Conservation (phyloP, 768 basidiomycete species). For the Lanmaoa rubissima region DNA sequence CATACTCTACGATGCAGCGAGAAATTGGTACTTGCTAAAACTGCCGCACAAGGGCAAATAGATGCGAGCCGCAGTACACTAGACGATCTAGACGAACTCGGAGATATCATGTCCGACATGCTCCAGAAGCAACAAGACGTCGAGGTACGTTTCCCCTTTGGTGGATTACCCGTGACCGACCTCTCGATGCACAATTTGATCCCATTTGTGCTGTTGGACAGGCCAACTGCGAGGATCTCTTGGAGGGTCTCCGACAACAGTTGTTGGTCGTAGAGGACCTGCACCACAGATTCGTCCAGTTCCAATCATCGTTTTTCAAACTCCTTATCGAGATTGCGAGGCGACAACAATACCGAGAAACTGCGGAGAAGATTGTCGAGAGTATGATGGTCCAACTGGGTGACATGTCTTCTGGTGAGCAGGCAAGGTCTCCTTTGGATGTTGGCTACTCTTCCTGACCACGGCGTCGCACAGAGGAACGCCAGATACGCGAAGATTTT, state of each 20-base stretch:
- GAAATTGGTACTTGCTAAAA: slow-evolving; percentile 45
- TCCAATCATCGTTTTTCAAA: slow-evolving; percentile 71
- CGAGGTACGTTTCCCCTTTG: slow-evolving; percentile 46
- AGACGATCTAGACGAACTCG: slow-evolving; percentile 72
- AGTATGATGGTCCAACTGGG: slow-evolving; percentile 65
- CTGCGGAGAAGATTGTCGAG: slow-evolving; percentile 59
- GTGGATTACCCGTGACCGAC: background rate
- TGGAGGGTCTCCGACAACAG: slow-evolving; percentile 58
- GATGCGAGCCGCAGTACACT: slow-evolving; percentile 49
- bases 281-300: slow-evolving; percentile 63
- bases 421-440: background rate
- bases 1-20: slow-evolving; percentile 40
- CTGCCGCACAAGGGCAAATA: slow-evolving; percentile 45
- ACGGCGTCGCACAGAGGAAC: slow-evolving; percentile 54
- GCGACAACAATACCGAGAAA: slow-evolving; percentile 63
- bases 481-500: slow-evolving; percentile 59
- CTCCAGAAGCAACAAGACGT: slow-evolving; percentile 63
- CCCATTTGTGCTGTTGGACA: slow-evolving; percentile 20
- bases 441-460: background rate
- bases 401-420: slow-evolving; percentile 63
- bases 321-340: slow-evolving; percentile 72
- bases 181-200: background rate
- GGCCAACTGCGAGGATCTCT: slow-evolving; percentile 51
- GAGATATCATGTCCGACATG: slow-evolving; percentile 79
- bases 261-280: slow-evolving; percentile 62